Percentiles rank a stretch among this genome's conserved stretches.
Conservation (phyloP, 305 asterid genomes). For the Rubia peregrina region DNA sequence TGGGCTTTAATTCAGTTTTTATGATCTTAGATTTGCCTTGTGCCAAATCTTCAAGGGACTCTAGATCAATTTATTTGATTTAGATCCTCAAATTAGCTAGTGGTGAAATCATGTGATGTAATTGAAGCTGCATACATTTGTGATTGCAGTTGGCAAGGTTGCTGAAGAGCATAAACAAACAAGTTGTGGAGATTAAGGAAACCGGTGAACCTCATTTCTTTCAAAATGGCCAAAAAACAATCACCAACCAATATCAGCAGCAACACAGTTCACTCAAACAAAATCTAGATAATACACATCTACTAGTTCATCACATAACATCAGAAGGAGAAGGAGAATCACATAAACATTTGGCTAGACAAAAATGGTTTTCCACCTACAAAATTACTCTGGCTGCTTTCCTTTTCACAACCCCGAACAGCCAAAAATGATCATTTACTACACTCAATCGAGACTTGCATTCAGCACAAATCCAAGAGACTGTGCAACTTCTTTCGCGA, state of each 20-base stretch:
- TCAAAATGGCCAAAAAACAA: neutral
- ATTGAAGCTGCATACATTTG: neutral
- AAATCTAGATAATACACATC: neutral
- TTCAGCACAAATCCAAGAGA: slow-evolving; percentile 47
- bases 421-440: neutral
- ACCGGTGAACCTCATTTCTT: neutral
- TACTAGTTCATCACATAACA: neutral
- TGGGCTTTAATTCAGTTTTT: too few relatives aligned
- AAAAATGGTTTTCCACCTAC: slow-evolving; percentile 5
- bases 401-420: slow-evolving; percentile 31
- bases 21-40: too few relatives aligned
- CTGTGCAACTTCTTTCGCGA: slow-evolving; percentile 40
- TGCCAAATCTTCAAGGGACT: too few relatives aligned
- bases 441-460: slow-evolving; percentile 3
- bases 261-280: neutral
- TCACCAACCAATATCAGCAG: neutral
- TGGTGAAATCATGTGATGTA: too few relatives aligned
- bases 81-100: too few relatives aligned
- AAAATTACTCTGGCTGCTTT: slow-evolving; percentile 32
- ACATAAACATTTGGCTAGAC: neutral
- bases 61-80: too few relatives aligned
- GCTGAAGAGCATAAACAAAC: neutral
- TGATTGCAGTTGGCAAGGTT: neutral
- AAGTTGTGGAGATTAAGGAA: neutral
- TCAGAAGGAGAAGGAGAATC: too few relatives aligned